Base-by-base conservation (phyloP, 257 asterid species). In the Plectranthus barbatus region DNA sequence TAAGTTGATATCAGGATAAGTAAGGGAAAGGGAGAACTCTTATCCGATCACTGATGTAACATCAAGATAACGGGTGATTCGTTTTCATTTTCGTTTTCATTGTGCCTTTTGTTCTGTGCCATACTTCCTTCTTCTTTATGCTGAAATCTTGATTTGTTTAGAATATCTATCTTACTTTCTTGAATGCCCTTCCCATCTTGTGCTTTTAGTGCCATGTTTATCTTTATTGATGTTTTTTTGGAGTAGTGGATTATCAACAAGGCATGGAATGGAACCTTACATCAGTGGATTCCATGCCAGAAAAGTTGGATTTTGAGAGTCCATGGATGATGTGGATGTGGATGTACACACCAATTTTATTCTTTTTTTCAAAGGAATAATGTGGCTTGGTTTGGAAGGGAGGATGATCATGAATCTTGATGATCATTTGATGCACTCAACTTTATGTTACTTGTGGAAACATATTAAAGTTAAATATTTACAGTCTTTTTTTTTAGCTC, bases 361-460 rank as follows among this genome's bases (percentile, higher is more conserved):
- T 14, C 53, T 44, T 74, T 47, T 72, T 33, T 55, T 12, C 49
- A 71, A 44, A 7, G 68, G 75, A 77, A 79, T 75, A 51, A 71
- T 71, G 76, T 74, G 75, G 71, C 81, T 83, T 85, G 57, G 56
- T 78, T 62, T 74, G 66, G 49, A 79, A 88, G 84, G 70, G 73
- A 78, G 66, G 75, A 72, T 79, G 84, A 72, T 68, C 45, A 78
- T 74, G 69, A 37, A 50, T 56, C 40, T 50, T 51, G 65, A 37
- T 67, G 29, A 61, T 67, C 49, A 74, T 78, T 58, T 70, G 66
- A 40, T 69, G 62, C 59, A 57, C 47, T 57, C 41, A 53, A 19
- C 64, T 70, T 67, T 72, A 53, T 52, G 23, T n/a, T 14, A 24
- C 20, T 3, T 56, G 55, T 48, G 55, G 8, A 19, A 4, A 5